Conservation (phyloP, 768 basidiomycete genomes). For the Leccinum disarticulatum region DNA sequence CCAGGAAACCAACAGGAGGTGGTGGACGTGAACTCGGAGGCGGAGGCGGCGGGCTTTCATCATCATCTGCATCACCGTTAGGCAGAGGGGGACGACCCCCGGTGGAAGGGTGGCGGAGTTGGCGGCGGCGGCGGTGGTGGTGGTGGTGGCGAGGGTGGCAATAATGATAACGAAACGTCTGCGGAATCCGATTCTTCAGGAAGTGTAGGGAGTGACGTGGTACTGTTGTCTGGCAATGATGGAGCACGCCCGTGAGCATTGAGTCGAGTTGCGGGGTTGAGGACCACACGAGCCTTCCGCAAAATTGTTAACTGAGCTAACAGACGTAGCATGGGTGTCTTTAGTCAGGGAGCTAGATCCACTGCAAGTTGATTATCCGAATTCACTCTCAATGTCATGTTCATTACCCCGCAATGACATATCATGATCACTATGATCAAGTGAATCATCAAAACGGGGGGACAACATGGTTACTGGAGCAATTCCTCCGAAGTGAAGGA, state of each 20-base stretch:
- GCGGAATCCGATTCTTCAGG: constrained; percentile 37
- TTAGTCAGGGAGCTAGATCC: constrained; percentile 40
- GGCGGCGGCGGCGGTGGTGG: constrained; percentile 23
- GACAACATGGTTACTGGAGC: constrained; percentile 43
- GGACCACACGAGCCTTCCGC: constrained; percentile 35
- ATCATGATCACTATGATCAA: constrained; percentile 44
- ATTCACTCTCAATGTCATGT: constrained; percentile 59
- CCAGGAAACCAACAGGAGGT: constrained; percentile 31
- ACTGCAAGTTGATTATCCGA: constrained; percentile 47
- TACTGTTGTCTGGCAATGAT: constrained; percentile 38
- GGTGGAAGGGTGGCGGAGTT: constrained; percentile 16
- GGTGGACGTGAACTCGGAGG: constrained; percentile 29
- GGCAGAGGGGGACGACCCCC: constrained; percentile 11
- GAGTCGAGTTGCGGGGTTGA: constrained; percentile 52
- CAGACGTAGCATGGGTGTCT: constrained; percentile 56
- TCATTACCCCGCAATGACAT: constrained; percentile 44
- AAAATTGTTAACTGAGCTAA: constrained; percentile 47
- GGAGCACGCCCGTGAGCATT: constrained; percentile 46
- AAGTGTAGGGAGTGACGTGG: constrained; percentile 38
- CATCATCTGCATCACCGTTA: constrained; percentile 16
- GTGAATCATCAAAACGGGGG: constrained; percentile 43
- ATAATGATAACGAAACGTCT: constrained; percentile 26
- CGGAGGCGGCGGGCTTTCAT: constrained; percentile 30
- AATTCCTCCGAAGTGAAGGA: constrained; percentile 41
- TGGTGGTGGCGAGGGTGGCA: constrained; percentile 20